Conservation (phyloP, 2,329 filamentous ascomycete species). For the Claviceps capensis region DNA sequence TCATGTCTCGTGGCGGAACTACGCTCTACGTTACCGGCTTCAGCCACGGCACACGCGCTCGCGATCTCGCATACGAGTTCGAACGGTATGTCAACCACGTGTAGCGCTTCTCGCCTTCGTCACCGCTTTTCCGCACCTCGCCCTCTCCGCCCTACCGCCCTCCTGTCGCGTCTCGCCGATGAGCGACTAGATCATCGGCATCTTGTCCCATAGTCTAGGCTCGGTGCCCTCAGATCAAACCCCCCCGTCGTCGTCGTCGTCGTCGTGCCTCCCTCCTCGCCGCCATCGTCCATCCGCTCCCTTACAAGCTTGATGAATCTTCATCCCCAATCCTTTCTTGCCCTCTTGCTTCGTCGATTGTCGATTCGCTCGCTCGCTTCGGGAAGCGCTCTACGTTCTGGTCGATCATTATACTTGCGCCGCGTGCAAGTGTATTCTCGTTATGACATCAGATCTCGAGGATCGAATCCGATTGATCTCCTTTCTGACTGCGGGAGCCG, state of each 20-base stretch:
- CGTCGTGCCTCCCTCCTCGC: constrained; percentile 11
- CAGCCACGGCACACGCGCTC: constrained; percentile 93
- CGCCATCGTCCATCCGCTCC: constrained; percentile 4
- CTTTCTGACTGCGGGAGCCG: not conserved
- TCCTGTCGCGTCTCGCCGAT: constrained; percentile 18
- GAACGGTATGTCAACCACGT: constrained; percentile 84
- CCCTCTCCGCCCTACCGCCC: constrained; percentile 29
- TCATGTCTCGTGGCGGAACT: constrained; percentile 84
- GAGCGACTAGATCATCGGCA: constrained; percentile 13
- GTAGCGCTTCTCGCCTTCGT: constrained; percentile 25
- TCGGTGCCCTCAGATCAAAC: constrained; percentile 6
- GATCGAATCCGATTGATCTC: constrained; percentile 1
- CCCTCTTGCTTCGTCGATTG: constrained; percentile 12
- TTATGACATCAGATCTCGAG: constrained; percentile 5
- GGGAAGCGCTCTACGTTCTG: constrained; percentile 14
- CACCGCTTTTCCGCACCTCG: constrained; percentile 22
- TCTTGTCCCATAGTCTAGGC: constrained; percentile 14
- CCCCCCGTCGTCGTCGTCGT: constrained; percentile 7
- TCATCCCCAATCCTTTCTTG: constrained; percentile 8
- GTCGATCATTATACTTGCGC: constrained; percentile 12
- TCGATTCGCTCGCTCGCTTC: constrained; percentile 16
- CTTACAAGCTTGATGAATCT: not conserved
- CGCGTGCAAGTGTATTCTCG: constrained; percentile 8
- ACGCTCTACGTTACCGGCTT: constrained; percentile 99
- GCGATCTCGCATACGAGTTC: constrained; percentile 99